Base-by-base conservation (phyloP, 805 yeast genomes). In the Candida berthetii region DNA sequence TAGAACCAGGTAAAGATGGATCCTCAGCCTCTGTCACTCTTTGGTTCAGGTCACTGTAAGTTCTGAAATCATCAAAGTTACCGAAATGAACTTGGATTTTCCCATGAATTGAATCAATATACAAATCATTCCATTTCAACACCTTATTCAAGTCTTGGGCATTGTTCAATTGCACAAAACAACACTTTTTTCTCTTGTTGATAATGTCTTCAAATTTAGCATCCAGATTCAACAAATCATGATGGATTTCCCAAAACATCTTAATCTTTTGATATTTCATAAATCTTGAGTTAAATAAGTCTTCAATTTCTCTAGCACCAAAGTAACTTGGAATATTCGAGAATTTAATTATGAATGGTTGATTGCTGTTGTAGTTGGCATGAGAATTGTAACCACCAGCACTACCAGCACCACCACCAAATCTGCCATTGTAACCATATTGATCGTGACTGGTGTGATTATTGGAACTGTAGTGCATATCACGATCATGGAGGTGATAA, bases 331-430 rank as follows among this genome's bases (percentile, higher is more conserved):
- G 86, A 31, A 85, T 58, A 45, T 80, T 78, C 7, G 75, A 58
- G 41, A 85, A 67, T 54, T 82, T 83, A 36, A 76, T 76, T 42
- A 82, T 82, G 55, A 69, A 82, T 2, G 90, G 90, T 1, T 85
- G 84, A 0, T 47, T 37, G 24, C 37, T 31, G 14, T 47, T 41
- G 16, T 41, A 41, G 15, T 36, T 28, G 16, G 4, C 15, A 20
- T 6, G 2, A 27, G 19, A 11, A 15, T n/a, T 3, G 31, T 35
- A 10, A 3, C 14, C 20, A 1, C 34, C 34, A 16, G 18, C 29
- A 8, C 37, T 32, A 13, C 24, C 16, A n/a, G 32, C 29, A 18
- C 37, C 31, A 14, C 31, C 24, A 7, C 14, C 29, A 35, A 24
- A 29, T 16, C n/a, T 19, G 34, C 10, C 42, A 31, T 31, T n/a